phyloP scores from a whole-genome alignment of 257 asterid species.

The Plantago major region DNA sequence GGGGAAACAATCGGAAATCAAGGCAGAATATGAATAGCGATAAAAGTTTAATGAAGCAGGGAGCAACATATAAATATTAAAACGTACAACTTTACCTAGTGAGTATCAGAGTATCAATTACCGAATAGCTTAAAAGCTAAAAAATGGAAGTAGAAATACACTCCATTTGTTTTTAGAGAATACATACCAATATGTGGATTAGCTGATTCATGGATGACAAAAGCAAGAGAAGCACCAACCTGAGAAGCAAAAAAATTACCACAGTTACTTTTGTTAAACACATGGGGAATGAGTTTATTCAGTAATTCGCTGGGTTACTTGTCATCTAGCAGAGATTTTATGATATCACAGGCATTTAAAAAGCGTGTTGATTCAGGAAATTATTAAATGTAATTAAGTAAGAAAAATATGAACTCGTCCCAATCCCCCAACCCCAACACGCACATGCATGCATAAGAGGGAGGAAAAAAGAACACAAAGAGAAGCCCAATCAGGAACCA shows the following conservation, averaged over 20 bases:
- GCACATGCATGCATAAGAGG: too few relatives aligned
- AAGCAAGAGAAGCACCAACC: conserved; percentile 99
- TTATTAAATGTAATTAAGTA: too few relatives aligned
- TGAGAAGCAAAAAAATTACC: conserved; percentile 26
- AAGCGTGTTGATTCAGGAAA: too few relatives aligned
- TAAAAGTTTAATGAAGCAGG: neutral
- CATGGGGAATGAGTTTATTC: too few relatives aligned
- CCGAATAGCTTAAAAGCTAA: conserved; percentile 2
- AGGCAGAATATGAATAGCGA: neutral
- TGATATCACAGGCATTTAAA: too few relatives aligned
- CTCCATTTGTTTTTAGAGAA: neutral
- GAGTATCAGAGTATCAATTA: neutral
- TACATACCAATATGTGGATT: conserved; percentile 93
- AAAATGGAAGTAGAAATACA: neutral
- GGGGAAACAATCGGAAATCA: neutral
- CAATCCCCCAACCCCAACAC: too few relatives aligned
- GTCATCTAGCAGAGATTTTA: too few relatives aligned
- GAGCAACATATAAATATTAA: neutral
- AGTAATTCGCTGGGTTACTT: too few relatives aligned
- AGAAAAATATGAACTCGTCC: too few relatives aligned
- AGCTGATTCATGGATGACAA: conserved; percentile 99
- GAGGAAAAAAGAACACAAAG: too few relatives aligned
- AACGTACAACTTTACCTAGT: neutral
- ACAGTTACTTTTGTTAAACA: neutral
- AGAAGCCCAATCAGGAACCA: too few relatives aligned